Conservation (phyloP, 2,329 filamentous ascomycete genomes). For the Tolypocladium tundrense region DNA sequence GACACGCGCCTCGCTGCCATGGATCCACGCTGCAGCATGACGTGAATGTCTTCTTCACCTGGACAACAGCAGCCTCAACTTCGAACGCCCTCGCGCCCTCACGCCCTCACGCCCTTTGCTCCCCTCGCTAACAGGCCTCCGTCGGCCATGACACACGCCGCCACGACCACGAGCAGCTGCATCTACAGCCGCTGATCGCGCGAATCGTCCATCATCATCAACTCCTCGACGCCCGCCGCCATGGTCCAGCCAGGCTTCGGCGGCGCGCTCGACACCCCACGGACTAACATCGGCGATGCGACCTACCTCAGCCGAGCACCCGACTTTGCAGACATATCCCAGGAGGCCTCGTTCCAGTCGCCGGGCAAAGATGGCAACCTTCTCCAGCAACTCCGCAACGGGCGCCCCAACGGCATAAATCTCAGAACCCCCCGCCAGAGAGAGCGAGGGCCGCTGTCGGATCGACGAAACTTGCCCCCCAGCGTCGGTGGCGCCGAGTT, state of each 20-base stretch:
- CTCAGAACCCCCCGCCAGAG: slow-evolving; percentile 65
- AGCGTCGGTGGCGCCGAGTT: slow-evolving; percentile 68
- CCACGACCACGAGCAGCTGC: neutral
- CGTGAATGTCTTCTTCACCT: neutral
- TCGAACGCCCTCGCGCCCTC: neutral
- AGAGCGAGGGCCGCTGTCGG: slow-evolving; percentile 56
- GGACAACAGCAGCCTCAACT: neutral
- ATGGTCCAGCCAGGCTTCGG: slow-evolving; percentile 57
- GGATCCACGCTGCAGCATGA: neutral
- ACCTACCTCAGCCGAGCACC: slow-evolving; percentile 63
- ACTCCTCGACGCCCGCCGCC: slow-evolving; percentile 9
- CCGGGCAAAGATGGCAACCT: slow-evolving; percentile 62
- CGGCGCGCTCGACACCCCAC: slow-evolving; percentile 69
- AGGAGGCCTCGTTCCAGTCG: slow-evolving; percentile 78
- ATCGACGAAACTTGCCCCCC: slow-evolving; percentile 60
- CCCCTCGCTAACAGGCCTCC: neutral
- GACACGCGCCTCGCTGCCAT: neutral
- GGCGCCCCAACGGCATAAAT: slow-evolving; percentile 43
- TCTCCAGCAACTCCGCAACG: slow-evolving; percentile 63
- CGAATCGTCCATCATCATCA: neutral
- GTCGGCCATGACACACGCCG: neutral
- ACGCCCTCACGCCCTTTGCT: neutral
- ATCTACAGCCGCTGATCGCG: neutral
- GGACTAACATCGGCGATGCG: slow-evolving; percentile 73
- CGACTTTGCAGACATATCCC: slow-evolving; percentile 69